Base-by-base conservation (phyloP, 805 yeast species). In the Wickerhamomyces bisporus region DNA sequence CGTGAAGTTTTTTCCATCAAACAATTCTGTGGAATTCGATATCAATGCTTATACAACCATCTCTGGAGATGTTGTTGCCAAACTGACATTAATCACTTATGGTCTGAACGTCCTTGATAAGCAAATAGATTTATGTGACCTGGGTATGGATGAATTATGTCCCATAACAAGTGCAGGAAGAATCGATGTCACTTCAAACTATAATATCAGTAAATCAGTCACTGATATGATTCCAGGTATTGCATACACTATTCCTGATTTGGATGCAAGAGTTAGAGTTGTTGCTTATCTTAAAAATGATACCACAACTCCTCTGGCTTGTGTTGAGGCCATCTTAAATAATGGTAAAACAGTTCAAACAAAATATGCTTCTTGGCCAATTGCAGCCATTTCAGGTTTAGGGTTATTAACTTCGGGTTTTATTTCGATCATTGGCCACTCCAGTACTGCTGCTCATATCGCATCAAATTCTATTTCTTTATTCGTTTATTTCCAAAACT, bases 321-420 rank as follows among this genome's bases (percentile, higher is more conserved):
- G 99, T 73, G 95, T 93, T 12, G 86, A 84, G 57, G 97, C 97
- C 0, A 69, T 77, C 12, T 68, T 93, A 39, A 64, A 84, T 17
- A 93, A 93, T 61, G 96, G 93, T 41, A 88, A 85, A 55, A 89
- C 98, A 2, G 98, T 93, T 20, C 94, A 88, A 62, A 86, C 96
- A 19, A 79, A 78, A 51, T 88, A 82, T 49, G 96, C 93, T 3
- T 75, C 94, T 5, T 91, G 98, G 98, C 95, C 95, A 9, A 83
- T 93, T 49, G 98, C 96, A 4, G 89, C 87, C 17, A 74, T 93
- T 30, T 77, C 96, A 3, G 94, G 95, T 34, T 59, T 86, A 32
- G 98, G 98, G 43, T 74, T 93, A 34, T 59, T 88, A 32, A 82
- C 94, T 4, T 85, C 97, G 2, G 96, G 95, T 18, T 73, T 87